These are phyloP conservation scores for Lasiosphaeria miniovina DNA, from an alignment of 495 filamentous ascomycete genomes.

Conservation along the genomic window DNA sequence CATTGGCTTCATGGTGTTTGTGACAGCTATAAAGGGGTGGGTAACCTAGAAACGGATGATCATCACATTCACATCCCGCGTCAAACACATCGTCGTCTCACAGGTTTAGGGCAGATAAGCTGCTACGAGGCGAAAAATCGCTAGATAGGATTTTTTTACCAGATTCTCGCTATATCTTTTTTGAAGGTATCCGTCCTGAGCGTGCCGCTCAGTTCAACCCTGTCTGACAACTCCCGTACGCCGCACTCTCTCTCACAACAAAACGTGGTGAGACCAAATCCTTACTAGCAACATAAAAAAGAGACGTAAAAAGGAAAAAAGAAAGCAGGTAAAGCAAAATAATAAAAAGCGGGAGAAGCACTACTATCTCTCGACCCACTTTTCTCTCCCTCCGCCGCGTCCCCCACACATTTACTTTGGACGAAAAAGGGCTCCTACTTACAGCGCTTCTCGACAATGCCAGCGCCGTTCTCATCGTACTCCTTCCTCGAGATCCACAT, in stretches of 20 bases:
- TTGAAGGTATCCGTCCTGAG: too few species aligned
- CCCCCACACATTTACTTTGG: background rate
- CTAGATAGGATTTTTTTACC: too few species aligned
- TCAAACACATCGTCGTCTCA: too few species aligned
- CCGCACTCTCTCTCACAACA: conserved; percentile 4
- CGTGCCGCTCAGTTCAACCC: conserved; percentile 5
- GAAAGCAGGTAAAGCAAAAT: background rate
- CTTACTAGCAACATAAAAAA: background rate
- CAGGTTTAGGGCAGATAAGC: too few species aligned
- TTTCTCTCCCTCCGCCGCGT: background rate
- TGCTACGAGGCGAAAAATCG: too few species aligned
- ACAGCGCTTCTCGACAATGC: conserved; percentile 75
- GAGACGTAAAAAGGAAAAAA: background rate
- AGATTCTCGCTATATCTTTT: too few species aligned
- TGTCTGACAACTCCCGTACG: conserved; percentile 23
- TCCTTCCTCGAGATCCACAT: conserved; percentile 93
- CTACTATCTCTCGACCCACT: background rate
- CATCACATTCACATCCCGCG: too few species aligned
- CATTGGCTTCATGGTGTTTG: too few species aligned
- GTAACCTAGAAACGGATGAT: too few species aligned
- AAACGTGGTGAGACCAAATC: background rate
- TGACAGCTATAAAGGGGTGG: too few species aligned
- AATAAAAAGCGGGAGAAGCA: background rate
- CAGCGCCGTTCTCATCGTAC: conserved; percentile 72
- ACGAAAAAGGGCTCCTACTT: conserved; percentile 45